Evolutionary conservation across 2,329 filamentous ascomycete species (phyloP).

Genomic region (Aspergillus carbonarius): DNA sequence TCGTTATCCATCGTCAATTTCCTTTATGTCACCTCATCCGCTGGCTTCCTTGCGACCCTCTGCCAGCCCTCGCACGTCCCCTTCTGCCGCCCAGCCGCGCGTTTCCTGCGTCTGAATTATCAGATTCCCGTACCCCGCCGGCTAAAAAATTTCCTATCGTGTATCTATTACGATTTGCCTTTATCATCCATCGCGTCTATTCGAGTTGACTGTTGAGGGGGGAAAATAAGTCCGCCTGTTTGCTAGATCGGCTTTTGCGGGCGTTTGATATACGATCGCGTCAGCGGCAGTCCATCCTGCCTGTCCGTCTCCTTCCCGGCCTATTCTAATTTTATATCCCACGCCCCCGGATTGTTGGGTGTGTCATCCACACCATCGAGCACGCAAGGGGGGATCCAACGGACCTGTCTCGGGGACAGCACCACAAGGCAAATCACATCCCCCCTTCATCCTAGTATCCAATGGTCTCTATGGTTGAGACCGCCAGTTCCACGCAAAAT

Average conservation of each 20-base stretch:
- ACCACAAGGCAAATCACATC: conserved; percentile 1
- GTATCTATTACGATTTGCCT: conserved; percentile 11
- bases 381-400: conserved; percentile 14
- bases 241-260: background rate
- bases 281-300: too few species aligned
- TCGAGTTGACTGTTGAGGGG: background rate
- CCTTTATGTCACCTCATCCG: conserved; percentile 40
- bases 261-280: background rate
- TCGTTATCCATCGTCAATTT: conserved; percentile 34
- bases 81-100: conserved; percentile 41
- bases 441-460: conserved; percentile 14
- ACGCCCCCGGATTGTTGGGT: background rate
- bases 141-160: conserved; percentile 10
- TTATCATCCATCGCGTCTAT: background rate
- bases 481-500: conserved; percentile 40
- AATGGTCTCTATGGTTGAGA: conserved; percentile 49
- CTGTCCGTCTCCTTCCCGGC: background rate
- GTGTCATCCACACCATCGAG: conserved; percentile 2
- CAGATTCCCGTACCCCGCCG: conserved; percentile 15
- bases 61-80: conserved; percentile 38
- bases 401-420: background rate
- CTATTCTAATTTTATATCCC: background rate
- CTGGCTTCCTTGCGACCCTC: conserved; percentile 19
- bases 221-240: conserved; percentile 2
- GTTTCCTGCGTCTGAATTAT: conserved; percentile 32